phyloP scores from a whole-genome alignment of 768 basidiomycete genomes.

The Mycena capillaripes region DNA sequence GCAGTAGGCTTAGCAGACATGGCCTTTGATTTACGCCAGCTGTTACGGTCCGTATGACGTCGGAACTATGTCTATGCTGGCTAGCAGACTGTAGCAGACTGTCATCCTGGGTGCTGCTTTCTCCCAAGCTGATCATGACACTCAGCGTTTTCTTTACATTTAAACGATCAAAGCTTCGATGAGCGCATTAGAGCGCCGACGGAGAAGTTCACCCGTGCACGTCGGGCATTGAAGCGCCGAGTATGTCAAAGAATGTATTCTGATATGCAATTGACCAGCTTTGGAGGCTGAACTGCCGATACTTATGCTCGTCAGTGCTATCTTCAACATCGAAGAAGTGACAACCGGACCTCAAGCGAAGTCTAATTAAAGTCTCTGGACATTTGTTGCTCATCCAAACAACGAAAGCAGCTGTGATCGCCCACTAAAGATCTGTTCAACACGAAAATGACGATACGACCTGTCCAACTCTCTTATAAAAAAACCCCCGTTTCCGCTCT shows the following conservation, averaged over 20 bases:
- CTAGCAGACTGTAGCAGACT: too few relatives aligned
- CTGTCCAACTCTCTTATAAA: conserved; percentile 19
- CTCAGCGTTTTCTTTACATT: conserved; percentile 12
- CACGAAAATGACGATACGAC: conserved; percentile 18
- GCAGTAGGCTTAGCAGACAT: too few relatives aligned
- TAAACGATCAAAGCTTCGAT: conserved; percentile 19
- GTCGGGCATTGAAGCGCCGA: conserved; percentile 12
- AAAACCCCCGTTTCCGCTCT: conserved; percentile 17
- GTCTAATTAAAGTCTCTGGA: conserved; percentile 15
- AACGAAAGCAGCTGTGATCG: conserved; percentile 15
- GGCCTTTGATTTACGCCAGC: too few relatives aligned
- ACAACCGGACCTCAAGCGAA: too few relatives aligned
- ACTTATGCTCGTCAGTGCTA: too few relatives aligned
- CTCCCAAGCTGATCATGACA: conserved; percentile 20
- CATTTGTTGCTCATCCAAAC: too few relatives aligned
- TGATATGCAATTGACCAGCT: conserved; percentile 13
- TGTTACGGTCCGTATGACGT: too few relatives aligned
- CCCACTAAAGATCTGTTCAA: conserved; percentile 16
- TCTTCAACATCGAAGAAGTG: too few relatives aligned
- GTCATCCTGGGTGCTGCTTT: too few relatives aligned
- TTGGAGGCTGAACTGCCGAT: conserved; percentile 15
- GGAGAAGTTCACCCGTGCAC: conserved; percentile 18
- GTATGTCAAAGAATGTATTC: conserved; percentile 20
- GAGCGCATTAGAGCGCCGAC: conserved; percentile 19
- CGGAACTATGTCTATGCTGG: too few relatives aligned